phyloP scores from a whole-genome alignment of 176 grass and related monocot genomes.

The Avena atlantica region DNA sequence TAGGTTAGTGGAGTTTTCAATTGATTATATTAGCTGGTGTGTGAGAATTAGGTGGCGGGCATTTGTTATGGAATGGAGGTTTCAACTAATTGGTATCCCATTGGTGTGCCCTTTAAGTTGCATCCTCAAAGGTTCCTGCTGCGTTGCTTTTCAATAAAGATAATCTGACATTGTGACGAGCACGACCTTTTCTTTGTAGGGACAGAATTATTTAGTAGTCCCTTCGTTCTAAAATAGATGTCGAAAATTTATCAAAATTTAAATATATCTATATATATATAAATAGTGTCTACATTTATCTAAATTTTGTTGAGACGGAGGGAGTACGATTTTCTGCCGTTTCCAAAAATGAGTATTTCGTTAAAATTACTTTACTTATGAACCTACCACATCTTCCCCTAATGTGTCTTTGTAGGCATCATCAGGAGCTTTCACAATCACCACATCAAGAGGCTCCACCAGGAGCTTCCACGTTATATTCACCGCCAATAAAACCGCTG shows the following conservation, averaged over 20 bases:
- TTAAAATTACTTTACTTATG: not conserved
- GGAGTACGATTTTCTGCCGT: not conserved
- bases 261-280: no score
- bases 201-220: not conserved
- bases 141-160: constrained; percentile 17
- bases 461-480: not conserved
- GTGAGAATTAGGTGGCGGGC: constrained; percentile 55
- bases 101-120: constrained; percentile 21
- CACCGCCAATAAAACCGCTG: not conserved
- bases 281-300: no score
- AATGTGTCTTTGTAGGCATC: not conserved
- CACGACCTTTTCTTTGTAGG: not conserved
- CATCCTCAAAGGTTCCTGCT: constrained; percentile 2
- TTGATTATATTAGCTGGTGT: constrained; percentile 20
- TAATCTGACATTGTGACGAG: not conserved
- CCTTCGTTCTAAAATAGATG: no score
- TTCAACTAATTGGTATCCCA: constrained; percentile 53
- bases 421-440: not conserved
- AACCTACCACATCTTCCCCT: not conserved
- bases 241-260: no score
- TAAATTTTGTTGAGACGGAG: no score
- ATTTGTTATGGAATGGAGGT: constrained; percentile 45
- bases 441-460: not conserved
- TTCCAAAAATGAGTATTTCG: not conserved
- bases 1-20: not conserved